phyloP scores from a whole-genome alignment of 2,329 filamentous ascomycete species.

The Beauveria caledonica region DNA sequence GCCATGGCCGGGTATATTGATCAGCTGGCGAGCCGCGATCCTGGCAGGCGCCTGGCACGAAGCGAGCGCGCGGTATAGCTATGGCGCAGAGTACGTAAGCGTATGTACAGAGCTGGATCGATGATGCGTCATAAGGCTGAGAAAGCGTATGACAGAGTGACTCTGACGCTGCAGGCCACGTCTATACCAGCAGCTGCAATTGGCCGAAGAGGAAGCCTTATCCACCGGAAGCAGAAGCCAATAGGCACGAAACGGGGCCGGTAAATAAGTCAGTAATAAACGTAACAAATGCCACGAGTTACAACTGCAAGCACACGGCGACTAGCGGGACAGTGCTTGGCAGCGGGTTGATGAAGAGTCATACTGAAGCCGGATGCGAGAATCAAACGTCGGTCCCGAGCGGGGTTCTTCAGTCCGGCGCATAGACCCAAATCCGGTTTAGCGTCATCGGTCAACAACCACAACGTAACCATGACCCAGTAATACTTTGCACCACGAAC shows the following conservation, averaged over 20 bases:
- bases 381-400: constrained; percentile 17
- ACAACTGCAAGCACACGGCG: background rate
- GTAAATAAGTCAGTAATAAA: no score
- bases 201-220: background rate
- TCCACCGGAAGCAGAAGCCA: background rate
- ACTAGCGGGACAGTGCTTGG: background rate
- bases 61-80: background rate
- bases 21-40: background rate
- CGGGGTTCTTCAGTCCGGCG: background rate
- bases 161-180: background rate
- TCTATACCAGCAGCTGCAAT: background rate
- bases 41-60: background rate
- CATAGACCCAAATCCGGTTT: constrained; percentile 9
- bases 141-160: background rate
- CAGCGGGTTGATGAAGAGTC: background rate
- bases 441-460: constrained; percentile 15
- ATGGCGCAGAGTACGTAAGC: background rate
- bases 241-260: background rate
- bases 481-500: background rate
- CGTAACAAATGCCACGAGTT: background rate
- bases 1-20: constrained; percentile 5
- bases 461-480: background rate
- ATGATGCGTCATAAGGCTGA: constrained; percentile 9
- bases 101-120: background rate
- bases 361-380: constrained; percentile 6